Evolutionary conservation across 75 land plant species (phyloP).

Genomic region (Gnetum montanum): DNA sequence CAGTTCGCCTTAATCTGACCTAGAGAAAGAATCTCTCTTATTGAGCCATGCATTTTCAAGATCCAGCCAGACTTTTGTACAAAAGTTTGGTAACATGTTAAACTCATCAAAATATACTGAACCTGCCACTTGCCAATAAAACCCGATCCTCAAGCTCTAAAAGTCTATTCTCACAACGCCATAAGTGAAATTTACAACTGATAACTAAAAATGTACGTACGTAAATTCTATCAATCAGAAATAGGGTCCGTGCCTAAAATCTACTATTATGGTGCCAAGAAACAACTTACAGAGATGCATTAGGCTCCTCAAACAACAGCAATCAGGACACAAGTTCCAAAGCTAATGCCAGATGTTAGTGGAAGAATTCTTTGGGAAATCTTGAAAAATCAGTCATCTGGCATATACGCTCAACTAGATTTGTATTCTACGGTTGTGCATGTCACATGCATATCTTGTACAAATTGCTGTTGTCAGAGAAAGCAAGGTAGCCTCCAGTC

Average conservation of each 20-base stretch:
- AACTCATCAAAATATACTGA: slow-evolving; percentile 1
- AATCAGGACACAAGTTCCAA: too few relatives aligned
- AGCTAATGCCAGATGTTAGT: too few relatives aligned
- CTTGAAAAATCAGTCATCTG: background rate
- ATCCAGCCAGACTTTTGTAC: slow-evolving; percentile 7
- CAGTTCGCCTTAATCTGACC: too few relatives aligned
- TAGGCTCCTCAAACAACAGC: too few relatives aligned
- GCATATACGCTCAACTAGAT: background rate
- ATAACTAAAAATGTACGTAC: background rate
- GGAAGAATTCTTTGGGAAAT: background rate
- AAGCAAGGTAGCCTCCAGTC: background rate
- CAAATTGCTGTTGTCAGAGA: slow-evolving; percentile 1
- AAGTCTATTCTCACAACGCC: background rate
- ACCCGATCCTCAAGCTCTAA: background rate
- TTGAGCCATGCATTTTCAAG: slow-evolving; percentile 9
- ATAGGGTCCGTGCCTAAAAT: too few relatives aligned
- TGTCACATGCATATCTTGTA: background rate
- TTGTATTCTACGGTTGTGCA: background rate
- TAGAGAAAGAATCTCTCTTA: slow-evolving; percentile 5
- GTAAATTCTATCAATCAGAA: background rate
- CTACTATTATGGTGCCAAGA: background rate
- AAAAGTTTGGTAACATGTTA: slow-evolving; percentile 1
- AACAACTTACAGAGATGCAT: too few relatives aligned
- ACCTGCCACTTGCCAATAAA: slow-evolving; percentile 1
- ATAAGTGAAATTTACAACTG: background rate